Percentiles rank a stretch among this genome's conserved stretches.
phyloP scores from a whole-genome alignment of 1,284 basidiomycete genomes.

The Chondrostereum purpureum region DNA sequence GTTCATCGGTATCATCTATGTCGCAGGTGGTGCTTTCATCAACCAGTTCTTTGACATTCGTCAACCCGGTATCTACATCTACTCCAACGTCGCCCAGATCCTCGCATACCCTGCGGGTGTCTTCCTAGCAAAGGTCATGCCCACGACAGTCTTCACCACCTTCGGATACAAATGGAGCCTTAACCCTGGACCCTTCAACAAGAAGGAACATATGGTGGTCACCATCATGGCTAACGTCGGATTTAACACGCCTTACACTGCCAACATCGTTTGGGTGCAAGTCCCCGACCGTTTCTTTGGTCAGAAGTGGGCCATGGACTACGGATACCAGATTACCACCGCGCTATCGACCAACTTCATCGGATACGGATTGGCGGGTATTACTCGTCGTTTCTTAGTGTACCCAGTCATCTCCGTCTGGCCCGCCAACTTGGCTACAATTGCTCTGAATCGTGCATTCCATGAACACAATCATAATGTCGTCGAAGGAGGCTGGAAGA shows the following conservation, averaged over 20 bases:
- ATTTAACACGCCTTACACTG: conserved; percentile 15
- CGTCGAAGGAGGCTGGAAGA: conserved; percentile 26
- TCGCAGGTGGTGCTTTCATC: conserved; percentile 35
- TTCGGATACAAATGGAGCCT: conserved; percentile 20
- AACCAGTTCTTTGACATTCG: conserved; percentile 43
- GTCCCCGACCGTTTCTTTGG: conserved; percentile 21
- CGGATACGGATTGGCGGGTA: conserved; percentile 43
- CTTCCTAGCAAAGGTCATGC: conserved; percentile 19
- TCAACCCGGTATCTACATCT: conserved; percentile 25
- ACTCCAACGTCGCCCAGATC: conserved; percentile 17
- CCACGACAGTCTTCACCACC: conserved; percentile 15
- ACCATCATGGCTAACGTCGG: conserved; percentile 52
- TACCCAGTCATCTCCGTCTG: conserved; percentile 32
- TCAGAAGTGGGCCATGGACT: conserved; percentile 23
- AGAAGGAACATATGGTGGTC: conserved; percentile 50
- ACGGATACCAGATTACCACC: conserved; percentile 30
- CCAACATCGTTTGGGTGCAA: conserved; percentile 18
- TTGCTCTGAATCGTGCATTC: conserved; percentile 23
- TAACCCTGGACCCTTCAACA: conserved; percentile 40
- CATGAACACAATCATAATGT: conserved; percentile 16
- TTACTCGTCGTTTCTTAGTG: conserved; percentile 51
- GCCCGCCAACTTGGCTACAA: conserved; percentile 6
- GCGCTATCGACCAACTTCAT: conserved; percentile 40
- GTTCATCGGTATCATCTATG: conserved; percentile 42
- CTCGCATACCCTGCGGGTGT: conserved; percentile 24